Evolutionary conservation across 306 rosid species (phyloP).

Genomic region (Malus orientalis): DNA sequence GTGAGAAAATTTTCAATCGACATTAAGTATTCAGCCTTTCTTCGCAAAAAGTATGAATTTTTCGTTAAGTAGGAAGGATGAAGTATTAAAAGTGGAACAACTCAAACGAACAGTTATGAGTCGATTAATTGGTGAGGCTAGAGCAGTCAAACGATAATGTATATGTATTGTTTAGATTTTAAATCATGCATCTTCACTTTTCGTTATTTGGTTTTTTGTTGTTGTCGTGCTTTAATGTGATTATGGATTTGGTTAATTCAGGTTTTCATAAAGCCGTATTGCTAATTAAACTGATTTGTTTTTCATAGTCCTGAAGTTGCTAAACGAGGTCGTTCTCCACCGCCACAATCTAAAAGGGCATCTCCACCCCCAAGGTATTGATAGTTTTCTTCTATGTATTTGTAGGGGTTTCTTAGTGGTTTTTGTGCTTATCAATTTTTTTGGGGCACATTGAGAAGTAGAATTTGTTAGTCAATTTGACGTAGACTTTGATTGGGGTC

Average conservation of each 20-base stretch:
- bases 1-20: neutral
- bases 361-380: constrained; percentile 76
- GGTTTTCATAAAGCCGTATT: neutral
- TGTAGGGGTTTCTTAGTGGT: neutral
- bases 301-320: constrained; percentile 51
- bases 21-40: neutral
- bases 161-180: neutral
- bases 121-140: neutral
- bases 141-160: neutral
- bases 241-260: neutral
- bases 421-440: neutral
- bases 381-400: neutral
- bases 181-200: neutral
- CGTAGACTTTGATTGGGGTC: neutral
- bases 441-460: neutral
- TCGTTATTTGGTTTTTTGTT: neutral
- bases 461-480: neutral
- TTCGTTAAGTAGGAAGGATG: neutral
- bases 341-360: constrained; percentile 48
- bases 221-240: neutral
- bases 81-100: neutral
- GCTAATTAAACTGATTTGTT: neutral
- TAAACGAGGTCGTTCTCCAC: constrained; percentile 68
- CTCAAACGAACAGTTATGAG: neutral
- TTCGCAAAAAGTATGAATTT: neutral